Base-by-base conservation (phyloP, 2,329 filamentous ascomycete genomes). In the Aspergillus pseudoglaucus region DNA sequence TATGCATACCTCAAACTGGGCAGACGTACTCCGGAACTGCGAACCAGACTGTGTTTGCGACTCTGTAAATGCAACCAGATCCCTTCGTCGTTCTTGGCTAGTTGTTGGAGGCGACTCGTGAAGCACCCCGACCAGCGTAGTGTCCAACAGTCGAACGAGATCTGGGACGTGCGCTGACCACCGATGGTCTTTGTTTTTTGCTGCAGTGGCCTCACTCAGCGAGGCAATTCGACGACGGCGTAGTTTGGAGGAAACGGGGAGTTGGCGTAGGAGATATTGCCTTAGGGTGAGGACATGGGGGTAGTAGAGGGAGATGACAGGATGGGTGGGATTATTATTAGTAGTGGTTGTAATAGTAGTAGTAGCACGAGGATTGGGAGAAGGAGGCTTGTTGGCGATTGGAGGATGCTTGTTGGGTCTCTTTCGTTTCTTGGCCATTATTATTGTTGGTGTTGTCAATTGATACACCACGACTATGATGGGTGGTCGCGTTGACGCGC, bases 291-390 rank as follows among this genome's bases (percentile, higher is more conserved):
- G 66, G 10, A 90, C 77, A 42, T 76, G 68, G 6, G 76, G 69
- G 67, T 90, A 95, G 68, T 84, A 87, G 52, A 79, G 77, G 41
- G 75, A 75, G 48, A 95, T 74, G 30, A 93, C 77, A 46, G 81
- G 80, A 61, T 88, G 83, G 3, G 54, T 54, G 30, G 48, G 47
- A 49, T 49, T 51, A 17, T n/a, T 37, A n/a, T n/a, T n/a, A n/a
- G n/a, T n/a, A n/a, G n/a, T n/a, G n/a, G n/a, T n/a, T n/a, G n/a
- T n/a, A n/a, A n/a, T n/a, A 37, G 15, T 37, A 15, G n/a, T 10
- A 17, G n/a, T 17, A 10, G 33, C 17, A 18, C 17, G 33, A 10
- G n/a, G 17, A 18, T 37, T 37, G 9, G 6, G 17, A 37, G 33
- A 17, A 7, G 4, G n/a, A 37, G 33, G 2, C n/a, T 37, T 37